Base-by-base conservation (phyloP, 164 flowering plant genomes). In the Platanus orientalis region DNA sequence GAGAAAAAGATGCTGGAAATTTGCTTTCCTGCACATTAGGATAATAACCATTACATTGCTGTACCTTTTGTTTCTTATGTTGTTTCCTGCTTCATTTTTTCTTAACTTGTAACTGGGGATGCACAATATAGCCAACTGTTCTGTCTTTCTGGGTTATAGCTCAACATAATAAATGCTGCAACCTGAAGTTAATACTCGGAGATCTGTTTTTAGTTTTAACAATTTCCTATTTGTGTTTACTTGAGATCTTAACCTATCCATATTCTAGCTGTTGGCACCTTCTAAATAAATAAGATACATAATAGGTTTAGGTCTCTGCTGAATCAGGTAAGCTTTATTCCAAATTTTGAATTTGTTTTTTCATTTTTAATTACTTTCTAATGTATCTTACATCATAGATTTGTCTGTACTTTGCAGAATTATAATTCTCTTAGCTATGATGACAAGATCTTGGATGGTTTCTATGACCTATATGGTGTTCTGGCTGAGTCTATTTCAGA, bases 391-490 rank as follows among this genome's bases (percentile, higher is more conserved):
- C 75, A 62, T 81, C 69, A 21, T 85, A 80, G 81, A 77, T 81
- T 76, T 82, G 58, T 81, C 72, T 69, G 59, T 88, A 73, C 76
- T 81, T 81, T 74, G 69, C 97, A 90, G 98, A 90, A 84, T 74
- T 90, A 89, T 78, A 84, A 85, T 79, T 78, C 85, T 70, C 91
- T 94, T 63, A 68, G 85, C 78, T 94, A 87, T 67, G 97, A 89
- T 69, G 97, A 90, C 84, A 94, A 89, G 81, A 82, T 90, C 63
- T 58, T 90, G 81, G 98, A 94, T 79, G 98, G 98, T 36, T 94
- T 94, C 72, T 94, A 94, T 71, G 99, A 94, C 60, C 75, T 94
- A 21, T 89, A 88, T 75, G 99, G 96, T 57, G 68, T 87, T 48
- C 47, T 83, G 67, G 76, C 70, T 0, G 88, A 73, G 58, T 76